phyloP scores from a whole-genome alignment of 2,329 filamentous ascomycete genomes.

The Diplodia mutila region DNA sequence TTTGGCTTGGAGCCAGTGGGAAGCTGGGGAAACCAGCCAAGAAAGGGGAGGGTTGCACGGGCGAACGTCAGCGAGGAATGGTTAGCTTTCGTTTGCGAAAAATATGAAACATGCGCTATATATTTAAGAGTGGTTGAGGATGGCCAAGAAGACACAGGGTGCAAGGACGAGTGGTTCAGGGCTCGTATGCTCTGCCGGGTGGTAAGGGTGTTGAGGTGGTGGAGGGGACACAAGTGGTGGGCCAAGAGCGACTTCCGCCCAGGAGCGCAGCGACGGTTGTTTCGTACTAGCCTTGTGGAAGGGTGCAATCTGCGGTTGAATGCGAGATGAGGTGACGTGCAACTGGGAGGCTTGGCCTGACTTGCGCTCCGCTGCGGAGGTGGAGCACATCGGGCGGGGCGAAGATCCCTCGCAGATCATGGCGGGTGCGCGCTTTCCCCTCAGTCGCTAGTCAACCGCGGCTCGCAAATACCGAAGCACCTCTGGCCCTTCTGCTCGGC shows the following conservation, averaged over 20 bases:
- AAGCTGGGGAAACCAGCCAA: neutral
- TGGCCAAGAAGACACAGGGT: neutral
- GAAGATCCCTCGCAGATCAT: conserved; percentile 22
- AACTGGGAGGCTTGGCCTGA: neutral
- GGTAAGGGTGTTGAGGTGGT: conserved; percentile 8
- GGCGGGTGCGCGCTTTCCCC: conserved; percentile 4
- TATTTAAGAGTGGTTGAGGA: neutral
- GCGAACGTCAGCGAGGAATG: neutral
- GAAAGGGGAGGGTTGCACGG: conserved; percentile 8
- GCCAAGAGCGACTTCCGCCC: neutral
- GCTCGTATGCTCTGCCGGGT: neutral
- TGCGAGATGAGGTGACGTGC: neutral
- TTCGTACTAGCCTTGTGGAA: neutral
- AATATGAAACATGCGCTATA: neutral
- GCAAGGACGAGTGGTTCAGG: neutral
- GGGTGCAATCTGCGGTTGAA: neutral
- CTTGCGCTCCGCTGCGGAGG: conserved; percentile 5
- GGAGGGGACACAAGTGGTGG: neutral
- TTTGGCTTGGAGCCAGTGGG: neutral
- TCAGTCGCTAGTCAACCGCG: neutral
- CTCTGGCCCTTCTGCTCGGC: too few species aligned
- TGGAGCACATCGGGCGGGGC: neutral
- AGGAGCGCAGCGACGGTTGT: too few species aligned
- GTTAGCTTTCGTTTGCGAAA: neutral
- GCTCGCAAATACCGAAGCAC: too few species aligned